Evolutionary conservation across 1,139 yeast genomes (phyloP).

Genomic region (Pichia sp.): DNA sequence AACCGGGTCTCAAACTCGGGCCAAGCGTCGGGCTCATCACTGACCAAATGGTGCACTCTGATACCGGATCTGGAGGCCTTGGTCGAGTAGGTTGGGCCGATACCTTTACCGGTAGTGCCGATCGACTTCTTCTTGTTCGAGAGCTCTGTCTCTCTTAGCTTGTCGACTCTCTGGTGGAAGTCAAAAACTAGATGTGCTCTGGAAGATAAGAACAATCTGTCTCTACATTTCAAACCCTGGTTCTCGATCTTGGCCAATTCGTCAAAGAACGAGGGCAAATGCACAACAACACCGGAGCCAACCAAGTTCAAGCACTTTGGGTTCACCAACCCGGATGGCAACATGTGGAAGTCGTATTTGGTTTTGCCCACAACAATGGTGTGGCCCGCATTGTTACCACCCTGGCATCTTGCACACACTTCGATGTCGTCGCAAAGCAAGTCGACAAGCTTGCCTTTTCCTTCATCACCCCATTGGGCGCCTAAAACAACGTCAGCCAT

Average conservation of each 20-base stretch:
- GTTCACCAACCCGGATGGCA: constrained; percentile 94
- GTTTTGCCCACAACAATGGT: constrained; percentile 86
- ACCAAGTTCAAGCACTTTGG: constrained; percentile 83
- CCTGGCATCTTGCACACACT: constrained; percentile 97
- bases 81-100: constrained; percentile 97
- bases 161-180: constrained; percentile 96
- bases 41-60: constrained; percentile 92
- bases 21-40: constrained; percentile 90
- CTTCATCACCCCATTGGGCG: constrained; percentile 99
- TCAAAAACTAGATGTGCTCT: constrained; percentile 96
- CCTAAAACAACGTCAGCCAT: constrained; percentile 95
- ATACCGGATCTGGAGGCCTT: constrained; percentile 96
- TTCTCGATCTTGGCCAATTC: constrained; percentile 77
- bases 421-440: constrained; percentile 89
- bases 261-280: constrained; percentile 85
- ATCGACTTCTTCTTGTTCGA: constrained; percentile 82
- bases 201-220: constrained; percentile 79
- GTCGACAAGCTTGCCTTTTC: constrained; percentile 96
- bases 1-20: constrained; percentile 78
- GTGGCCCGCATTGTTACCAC: constrained; percentile 99
- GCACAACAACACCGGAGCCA: constrained; percentile 96
- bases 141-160: constrained; percentile 88
- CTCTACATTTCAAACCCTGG: constrained; percentile 77
- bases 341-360: constrained; percentile 97
- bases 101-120: constrained; percentile 99